These are phyloP conservation scores for Lentithecium fluviatile DNA, from an alignment of 495 filamentous ascomycete species.

Conservation along the genomic window DNA sequence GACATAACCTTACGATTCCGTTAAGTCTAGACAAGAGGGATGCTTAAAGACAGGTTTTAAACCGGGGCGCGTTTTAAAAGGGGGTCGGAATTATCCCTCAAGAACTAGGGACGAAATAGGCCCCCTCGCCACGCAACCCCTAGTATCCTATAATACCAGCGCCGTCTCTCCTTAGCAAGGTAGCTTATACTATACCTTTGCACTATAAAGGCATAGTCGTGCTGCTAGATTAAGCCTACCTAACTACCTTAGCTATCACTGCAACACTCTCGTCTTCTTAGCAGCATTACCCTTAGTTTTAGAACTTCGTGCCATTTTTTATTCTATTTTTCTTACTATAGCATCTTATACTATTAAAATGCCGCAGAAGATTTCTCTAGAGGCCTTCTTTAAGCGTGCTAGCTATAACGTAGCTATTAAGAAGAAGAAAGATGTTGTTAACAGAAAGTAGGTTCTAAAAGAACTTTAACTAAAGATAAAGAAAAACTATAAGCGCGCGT, in stretches of 20 bases:
- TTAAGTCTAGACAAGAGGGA: slow-evolving; percentile 6
- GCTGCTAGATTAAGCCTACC: slow-evolving; percentile 1
- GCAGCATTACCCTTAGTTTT: background rate
- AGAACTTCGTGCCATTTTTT: slow-evolving; percentile 5
- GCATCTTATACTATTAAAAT: slow-evolving; percentile 5
- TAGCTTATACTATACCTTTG: background rate
- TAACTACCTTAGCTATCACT: slow-evolving; percentile 2
- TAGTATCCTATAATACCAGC: background rate
- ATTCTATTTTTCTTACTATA: slow-evolving; percentile 10
- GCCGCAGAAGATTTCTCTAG: slow-evolving; percentile 9
- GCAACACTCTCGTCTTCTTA: background rate
- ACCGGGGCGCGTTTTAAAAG: background rate
- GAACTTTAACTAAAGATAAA: slow-evolving; percentile 6
- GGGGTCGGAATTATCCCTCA: background rate
- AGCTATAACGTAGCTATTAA: slow-evolving; percentile 1
- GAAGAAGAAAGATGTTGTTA: slow-evolving; percentile 5
- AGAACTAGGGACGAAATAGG: background rate
- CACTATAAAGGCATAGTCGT: background rate
- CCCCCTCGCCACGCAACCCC: background rate
- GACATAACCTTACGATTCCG: background rate
- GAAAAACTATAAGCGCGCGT: slow-evolving; percentile 1
- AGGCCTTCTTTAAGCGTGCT: slow-evolving; percentile 7
- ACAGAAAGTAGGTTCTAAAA: slow-evolving; percentile 3
- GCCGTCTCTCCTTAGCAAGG: background rate
- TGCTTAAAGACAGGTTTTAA: background rate